A percentile compares a stretch with the other conserved stretches of the same genome.
Conservation (phyloP, 192 early-diverging fungal species). For the Umbelopsis vinacea region DNA sequence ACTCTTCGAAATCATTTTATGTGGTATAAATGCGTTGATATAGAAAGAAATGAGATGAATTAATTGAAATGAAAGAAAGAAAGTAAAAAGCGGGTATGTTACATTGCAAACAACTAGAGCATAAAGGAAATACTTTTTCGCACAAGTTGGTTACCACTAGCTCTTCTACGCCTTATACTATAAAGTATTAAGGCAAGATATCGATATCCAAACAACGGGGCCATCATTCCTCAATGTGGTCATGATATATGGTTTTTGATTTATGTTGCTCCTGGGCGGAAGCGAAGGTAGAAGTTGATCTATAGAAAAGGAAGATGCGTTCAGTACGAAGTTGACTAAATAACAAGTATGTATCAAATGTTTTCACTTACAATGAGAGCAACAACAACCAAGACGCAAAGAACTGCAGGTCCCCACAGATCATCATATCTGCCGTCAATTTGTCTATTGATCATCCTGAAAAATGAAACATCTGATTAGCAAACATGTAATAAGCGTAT, state of each 20-base stretch:
- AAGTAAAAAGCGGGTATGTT: conserved; percentile 10
- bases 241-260: not conserved
- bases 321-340: not conserved
- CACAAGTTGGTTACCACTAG: conserved; percentile 9
- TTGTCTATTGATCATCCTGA: conserved; percentile 42
- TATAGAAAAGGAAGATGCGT: not conserved
- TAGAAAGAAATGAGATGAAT: not conserved
- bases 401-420: conserved; percentile 69
- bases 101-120: conserved; percentile 20
- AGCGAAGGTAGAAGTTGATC: conserved; percentile 19
- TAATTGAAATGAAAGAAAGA: not conserved
- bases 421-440: conserved; percentile 76
- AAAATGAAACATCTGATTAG: not conserved
- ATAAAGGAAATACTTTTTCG: not conserved
- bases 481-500: not conserved
- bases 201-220: not conserved
- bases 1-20: not conserved
- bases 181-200: not conserved
- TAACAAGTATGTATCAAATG: not conserved
- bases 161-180: not conserved
- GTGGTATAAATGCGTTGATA: not conserved
- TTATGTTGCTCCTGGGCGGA: conserved; percentile 11
- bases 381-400: conserved; percentile 69
- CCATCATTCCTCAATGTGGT: not conserved
- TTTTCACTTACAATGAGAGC: conserved; percentile 49